Conservation (phyloP, 2,329 filamentous ascomycete species). For the Exophiala bonariae region DNA sequence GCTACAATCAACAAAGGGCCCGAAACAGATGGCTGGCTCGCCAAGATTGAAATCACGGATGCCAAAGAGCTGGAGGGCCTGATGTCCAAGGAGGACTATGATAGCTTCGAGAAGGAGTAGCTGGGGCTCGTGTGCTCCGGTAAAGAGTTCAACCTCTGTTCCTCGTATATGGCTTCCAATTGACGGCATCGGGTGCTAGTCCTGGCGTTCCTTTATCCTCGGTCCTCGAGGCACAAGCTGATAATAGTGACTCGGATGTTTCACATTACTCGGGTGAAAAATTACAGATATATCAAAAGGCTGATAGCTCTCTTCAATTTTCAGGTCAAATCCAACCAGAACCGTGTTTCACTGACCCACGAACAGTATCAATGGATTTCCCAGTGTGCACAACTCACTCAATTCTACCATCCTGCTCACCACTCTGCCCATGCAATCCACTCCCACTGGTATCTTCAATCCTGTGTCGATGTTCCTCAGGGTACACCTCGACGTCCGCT, state of each 20-base stretch:
- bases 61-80: constrained; percentile 69
- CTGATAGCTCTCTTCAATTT: too few species aligned
- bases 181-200: too few species aligned
- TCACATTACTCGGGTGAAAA: too few species aligned
- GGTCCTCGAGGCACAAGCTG: too few species aligned
- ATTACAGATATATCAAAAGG: too few species aligned
- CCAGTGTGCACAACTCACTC: too few species aligned
- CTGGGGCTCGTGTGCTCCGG: background rate
- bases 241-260: too few species aligned
- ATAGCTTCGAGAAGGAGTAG: constrained; percentile 57
- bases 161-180: too few species aligned
- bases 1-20: constrained; percentile 84
- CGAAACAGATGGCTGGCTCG: constrained; percentile 91
- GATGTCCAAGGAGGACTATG: constrained; percentile 78
- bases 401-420: constrained; percentile 17
- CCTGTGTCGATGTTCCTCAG: constrained; percentile 21
- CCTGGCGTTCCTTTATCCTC: too few species aligned
- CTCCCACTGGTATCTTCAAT: constrained; percentile 23
- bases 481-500: constrained; percentile 20
- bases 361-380: too few species aligned
- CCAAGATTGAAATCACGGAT: constrained; percentile 77
- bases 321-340: too few species aligned
- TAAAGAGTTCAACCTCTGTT: background rate
- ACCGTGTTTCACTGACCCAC: too few species aligned
- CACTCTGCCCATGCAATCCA: constrained; percentile 20